Conservation (phyloP, 768 basidiomycete species). For the Agaricus subrufescens region DNA sequence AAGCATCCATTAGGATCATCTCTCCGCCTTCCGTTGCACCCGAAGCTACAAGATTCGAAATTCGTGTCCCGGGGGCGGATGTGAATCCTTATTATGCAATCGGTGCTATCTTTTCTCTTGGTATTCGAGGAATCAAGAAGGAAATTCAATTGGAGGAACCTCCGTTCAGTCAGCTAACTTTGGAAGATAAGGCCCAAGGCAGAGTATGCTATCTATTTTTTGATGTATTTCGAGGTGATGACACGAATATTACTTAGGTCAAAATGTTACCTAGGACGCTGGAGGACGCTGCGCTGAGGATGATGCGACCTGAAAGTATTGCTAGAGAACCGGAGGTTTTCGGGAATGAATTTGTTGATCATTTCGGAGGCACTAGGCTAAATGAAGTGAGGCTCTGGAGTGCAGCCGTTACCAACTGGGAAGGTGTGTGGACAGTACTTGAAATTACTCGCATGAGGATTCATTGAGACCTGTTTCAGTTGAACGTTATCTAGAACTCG, state of each 20-base stretch:
- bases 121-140: slow-evolving; percentile 83
- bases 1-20: slow-evolving; percentile 88
- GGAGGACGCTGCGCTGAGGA: slow-evolving; percentile 71
- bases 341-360: slow-evolving; percentile 89
- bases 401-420: slow-evolving; percentile 90
- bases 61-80: slow-evolving; percentile 95
- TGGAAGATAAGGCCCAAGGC: slow-evolving; percentile 52
- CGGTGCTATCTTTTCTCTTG: slow-evolving; percentile 82
- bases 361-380: slow-evolving; percentile 91
- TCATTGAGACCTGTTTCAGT: slow-evolving; percentile 36
- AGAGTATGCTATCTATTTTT: slow-evolving; percentile 31
- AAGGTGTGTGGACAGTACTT: slow-evolving; percentile 50
- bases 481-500: slow-evolving; percentile 83
- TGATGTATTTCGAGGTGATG: background rate
- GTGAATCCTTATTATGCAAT: slow-evolving; percentile 92
- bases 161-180: slow-evolving; percentile 59
- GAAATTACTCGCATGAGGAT: background rate
- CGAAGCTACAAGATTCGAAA: slow-evolving; percentile 83
- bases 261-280: slow-evolving; percentile 76
- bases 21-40: slow-evolving; percentile 84
- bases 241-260: slow-evolving; percentile 37
- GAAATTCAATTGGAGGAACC: slow-evolving; percentile 61
- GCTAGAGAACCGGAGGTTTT: slow-evolving; percentile 74
- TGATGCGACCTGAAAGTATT: slow-evolving; percentile 74
- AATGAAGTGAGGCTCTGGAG: slow-evolving; percentile 88